A percentile compares a stretch with the other conserved stretches of the same genome.
phyloP scores from a whole-genome alignment of 306 rosid species.

The Malus fusca region DNA sequence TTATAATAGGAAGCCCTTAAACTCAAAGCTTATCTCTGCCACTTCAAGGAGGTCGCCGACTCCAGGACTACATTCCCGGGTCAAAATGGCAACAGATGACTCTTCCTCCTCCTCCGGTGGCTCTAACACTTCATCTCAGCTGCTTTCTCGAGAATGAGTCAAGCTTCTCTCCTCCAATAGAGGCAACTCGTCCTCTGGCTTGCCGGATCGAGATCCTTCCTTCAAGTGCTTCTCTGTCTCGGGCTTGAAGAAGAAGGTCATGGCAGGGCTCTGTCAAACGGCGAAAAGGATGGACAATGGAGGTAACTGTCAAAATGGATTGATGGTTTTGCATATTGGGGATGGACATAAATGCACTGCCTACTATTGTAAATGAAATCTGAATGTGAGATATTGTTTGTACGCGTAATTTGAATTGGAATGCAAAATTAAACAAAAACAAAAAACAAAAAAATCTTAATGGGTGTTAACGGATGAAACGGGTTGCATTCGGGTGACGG shows the following conservation, averaged over 20 bases:
- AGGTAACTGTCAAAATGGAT: slow-evolving; percentile 45
- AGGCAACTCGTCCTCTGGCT: slow-evolving; percentile 25
- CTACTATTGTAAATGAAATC: too few species aligned
- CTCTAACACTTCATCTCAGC: slow-evolving; percentile 45
- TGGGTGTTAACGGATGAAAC: too few species aligned
- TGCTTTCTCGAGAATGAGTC: slow-evolving; percentile 52
- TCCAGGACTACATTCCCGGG: slow-evolving; percentile 75
- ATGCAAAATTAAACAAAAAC: too few species aligned
- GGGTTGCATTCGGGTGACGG: too few species aligned
- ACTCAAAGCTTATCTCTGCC: too few species aligned
- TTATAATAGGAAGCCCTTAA: too few species aligned
- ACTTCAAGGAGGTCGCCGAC: too few species aligned
- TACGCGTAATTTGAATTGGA: too few species aligned
- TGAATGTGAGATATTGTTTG: too few species aligned
- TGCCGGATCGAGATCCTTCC: slow-evolving; percentile 37
- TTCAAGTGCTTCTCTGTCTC: slow-evolving; percentile 92
- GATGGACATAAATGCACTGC: not conserved
- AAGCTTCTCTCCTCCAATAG: slow-evolving; percentile 42
- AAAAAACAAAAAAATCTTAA: too few species aligned
- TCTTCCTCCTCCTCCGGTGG: slow-evolving; percentile 6
- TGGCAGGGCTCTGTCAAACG: slow-evolving; percentile 70
- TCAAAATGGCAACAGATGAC: slow-evolving; percentile 56
- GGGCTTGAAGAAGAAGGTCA: slow-evolving; percentile 78
- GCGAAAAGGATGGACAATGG: slow-evolving; percentile 83
- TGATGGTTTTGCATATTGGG: slow-evolving; percentile 12